phyloP scores from a whole-genome alignment of 768 basidiomycete species.

The Antrodiella citrinella region DNA sequence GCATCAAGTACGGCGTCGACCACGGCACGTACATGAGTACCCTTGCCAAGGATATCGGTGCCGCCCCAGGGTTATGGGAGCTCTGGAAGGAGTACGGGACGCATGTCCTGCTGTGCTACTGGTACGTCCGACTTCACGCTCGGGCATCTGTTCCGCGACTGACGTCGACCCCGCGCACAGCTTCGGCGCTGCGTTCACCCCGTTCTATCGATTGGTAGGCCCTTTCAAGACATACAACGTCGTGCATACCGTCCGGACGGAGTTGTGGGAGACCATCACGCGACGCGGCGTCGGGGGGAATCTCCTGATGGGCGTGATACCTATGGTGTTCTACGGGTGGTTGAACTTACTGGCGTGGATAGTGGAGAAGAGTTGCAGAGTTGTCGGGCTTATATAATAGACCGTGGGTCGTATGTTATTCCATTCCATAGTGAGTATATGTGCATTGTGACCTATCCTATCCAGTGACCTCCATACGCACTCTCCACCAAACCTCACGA shows the following conservation, averaged over 20 bases:
- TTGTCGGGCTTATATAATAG: neutral
- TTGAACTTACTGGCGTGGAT: constrained; percentile 18
- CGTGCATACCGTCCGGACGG: constrained; percentile 38
- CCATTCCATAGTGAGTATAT: neutral
- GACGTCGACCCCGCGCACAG: constrained; percentile 26
- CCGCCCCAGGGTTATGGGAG: constrained; percentile 39
- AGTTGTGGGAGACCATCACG: constrained; percentile 53
- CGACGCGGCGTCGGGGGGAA: constrained; percentile 49
- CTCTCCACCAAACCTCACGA: too few species aligned
- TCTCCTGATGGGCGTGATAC: constrained; percentile 48
- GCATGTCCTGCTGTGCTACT: constrained; percentile 45
- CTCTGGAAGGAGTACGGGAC: constrained; percentile 41
- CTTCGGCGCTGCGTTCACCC: constrained; percentile 51
- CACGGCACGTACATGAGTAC: constrained; percentile 49
- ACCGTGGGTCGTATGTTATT: neutral
- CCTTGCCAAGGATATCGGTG: constrained; percentile 48
- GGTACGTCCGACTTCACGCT: constrained; percentile 26
- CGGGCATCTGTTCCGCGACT: neutral
- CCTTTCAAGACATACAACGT: constrained; percentile 38
- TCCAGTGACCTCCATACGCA: too few species aligned
- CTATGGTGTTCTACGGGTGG: constrained; percentile 37
- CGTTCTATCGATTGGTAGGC: constrained; percentile 50
- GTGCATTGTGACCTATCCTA: too few species aligned
- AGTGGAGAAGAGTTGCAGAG: constrained; percentile 12
- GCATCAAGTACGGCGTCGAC: constrained; percentile 57